Evolutionary conservation across 2,329 filamentous ascomycete genomes (phyloP).

Genomic region (Huntiella decipiens): DNA sequence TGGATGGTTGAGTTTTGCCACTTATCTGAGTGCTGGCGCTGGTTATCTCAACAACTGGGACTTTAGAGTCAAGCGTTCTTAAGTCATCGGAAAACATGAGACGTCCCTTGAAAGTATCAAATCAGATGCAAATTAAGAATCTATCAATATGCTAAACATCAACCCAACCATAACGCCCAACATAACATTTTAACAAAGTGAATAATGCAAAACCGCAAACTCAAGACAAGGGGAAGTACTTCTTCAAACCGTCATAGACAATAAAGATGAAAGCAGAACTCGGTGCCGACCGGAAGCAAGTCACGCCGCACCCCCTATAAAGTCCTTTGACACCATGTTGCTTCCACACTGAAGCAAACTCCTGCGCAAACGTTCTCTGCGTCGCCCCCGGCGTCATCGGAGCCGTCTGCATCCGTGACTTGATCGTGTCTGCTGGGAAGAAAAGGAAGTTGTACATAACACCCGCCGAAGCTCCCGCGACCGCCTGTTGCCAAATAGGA

Average conservation of each 20-base stretch:
- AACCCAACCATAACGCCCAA: slow-evolving; percentile 5
- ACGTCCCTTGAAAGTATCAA: not conserved
- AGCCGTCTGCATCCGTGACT: slow-evolving; percentile 88
- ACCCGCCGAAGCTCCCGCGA: slow-evolving; percentile 72
- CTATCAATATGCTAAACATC: not conserved
- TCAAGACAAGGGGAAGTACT: slow-evolving; percentile 33
- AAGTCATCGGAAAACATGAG: not conserved
- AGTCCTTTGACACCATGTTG: slow-evolving; percentile 67
- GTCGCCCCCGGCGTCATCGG: slow-evolving; percentile 39
- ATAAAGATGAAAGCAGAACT: slow-evolving; percentile 98
- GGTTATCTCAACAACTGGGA: slow-evolving; percentile 53
- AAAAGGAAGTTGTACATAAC: slow-evolving; percentile 95
- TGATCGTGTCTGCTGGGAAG: slow-evolving; percentile 94
- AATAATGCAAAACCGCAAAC: slow-evolving; percentile 12
- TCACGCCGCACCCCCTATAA: slow-evolving; percentile 91
- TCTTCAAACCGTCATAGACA: slow-evolving; percentile 74
- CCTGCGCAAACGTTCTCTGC: slow-evolving; percentile 50
- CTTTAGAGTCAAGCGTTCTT: slow-evolving; percentile 20
- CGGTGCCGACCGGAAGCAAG: slow-evolving; percentile 67
- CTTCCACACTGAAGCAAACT: slow-evolving; percentile 57
- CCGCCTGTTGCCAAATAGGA: slow-evolving; percentile 69
- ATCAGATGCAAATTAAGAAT: not conserved
- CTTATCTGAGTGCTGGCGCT: slow-evolving; percentile 57
- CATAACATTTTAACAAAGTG: not conserved
- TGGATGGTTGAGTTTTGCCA: slow-evolving; percentile 72